Evolutionary conservation across 164 flowering plant genomes (phyloP).

Genomic region (Nymphaea colorata): DNA sequence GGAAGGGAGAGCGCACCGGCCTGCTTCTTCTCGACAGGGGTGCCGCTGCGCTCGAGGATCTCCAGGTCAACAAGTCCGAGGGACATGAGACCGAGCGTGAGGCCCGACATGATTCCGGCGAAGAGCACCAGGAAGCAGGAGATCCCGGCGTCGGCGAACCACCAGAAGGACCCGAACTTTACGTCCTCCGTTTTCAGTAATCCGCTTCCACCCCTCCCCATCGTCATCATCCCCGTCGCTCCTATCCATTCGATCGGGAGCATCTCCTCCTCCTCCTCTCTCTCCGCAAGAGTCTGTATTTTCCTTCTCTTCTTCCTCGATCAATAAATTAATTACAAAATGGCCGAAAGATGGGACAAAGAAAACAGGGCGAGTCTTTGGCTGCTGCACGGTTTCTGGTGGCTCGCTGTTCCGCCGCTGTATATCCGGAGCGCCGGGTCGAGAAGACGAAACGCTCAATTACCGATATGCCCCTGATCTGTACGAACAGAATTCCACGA

Average conservation of each 20-base stretch:
- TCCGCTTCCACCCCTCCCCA: neutral
- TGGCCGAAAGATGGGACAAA: too few relatives aligned
- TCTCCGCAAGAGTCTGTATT: too few relatives aligned
- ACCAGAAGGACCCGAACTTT: conserved; percentile 19
- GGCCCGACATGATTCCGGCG: conserved; percentile 43
- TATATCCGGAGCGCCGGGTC: too few relatives aligned
- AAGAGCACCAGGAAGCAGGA: conserved; percentile 30
- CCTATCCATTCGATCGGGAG: neutral
- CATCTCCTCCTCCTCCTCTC: neutral
- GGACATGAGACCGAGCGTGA: conserved; percentile 38
- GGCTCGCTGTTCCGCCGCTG: too few relatives aligned
- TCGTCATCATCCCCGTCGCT: neutral
- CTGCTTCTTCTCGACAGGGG: conserved; percentile 35
- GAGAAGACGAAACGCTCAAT: too few relatives aligned
- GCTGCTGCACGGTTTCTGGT: too few relatives aligned
- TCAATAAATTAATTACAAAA: too few relatives aligned
- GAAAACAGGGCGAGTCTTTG: too few relatives aligned
- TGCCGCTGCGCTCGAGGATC: conserved; percentile 32
- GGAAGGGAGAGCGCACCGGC: conserved; percentile 17
- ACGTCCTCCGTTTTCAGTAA: conserved; percentile 6
- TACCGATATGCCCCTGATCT: too few relatives aligned
- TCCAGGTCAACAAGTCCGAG: conserved; percentile 42
- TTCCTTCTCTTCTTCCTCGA: neutral
- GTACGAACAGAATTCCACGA: too few relatives aligned
- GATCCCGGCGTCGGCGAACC: conserved; percentile 26